Percentiles rank a stretch among this genome's conserved stretches.
Evolutionary conservation across 1,139 yeast genomes (phyloP).

Genomic region (Pichia kudriavzevii): DNA sequence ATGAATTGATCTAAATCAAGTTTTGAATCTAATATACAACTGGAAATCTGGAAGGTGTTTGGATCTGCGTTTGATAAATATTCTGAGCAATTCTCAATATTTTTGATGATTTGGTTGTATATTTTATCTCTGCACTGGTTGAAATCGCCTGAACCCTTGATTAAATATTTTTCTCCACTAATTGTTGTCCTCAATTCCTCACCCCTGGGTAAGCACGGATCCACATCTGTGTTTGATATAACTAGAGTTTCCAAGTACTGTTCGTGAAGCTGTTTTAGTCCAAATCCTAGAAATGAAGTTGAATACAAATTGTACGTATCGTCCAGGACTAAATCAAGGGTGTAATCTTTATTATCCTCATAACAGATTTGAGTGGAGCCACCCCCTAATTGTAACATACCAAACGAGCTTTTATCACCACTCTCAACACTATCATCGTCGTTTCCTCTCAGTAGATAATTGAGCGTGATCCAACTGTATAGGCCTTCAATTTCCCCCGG

Average conservation of each 20-base stretch:
- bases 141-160: slow-evolving; percentile 54
- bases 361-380: slow-evolving; percentile 82
- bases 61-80: background rate
- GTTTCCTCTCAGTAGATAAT: slow-evolving; percentile 49
- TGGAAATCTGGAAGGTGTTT: slow-evolving; percentile 47
- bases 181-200: slow-evolving; percentile 14
- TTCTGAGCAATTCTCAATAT: slow-evolving; percentile 21
- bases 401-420: slow-evolving; percentile 39
- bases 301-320: slow-evolving; percentile 52
- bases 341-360: slow-evolving; percentile 53
- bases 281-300: slow-evolving; percentile 69
- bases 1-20: slow-evolving; percentile 55
- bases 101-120: slow-evolving; percentile 44
- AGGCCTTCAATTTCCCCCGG: slow-evolving; percentile 76
- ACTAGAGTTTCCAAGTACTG: slow-evolving; percentile 39
- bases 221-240: slow-evolving; percentile 29
- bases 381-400: slow-evolving; percentile 82
- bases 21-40: slow-evolving; percentile 44
- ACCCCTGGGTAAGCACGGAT: slow-evolving; percentile 58
- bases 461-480: slow-evolving; percentile 76
- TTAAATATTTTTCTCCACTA: slow-evolving; percentile 11
- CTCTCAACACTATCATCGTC: slow-evolving; percentile 44
- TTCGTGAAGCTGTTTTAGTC: slow-evolving; percentile 61
- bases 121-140: slow-evolving; percentile 45
- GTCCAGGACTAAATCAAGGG: slow-evolving; percentile 45